Evolutionary conservation across 2,329 filamentous ascomycete genomes (phyloP), one percentile per base, ranked within the genome.

Genomic region (Sarocladium oryzae): DNA sequence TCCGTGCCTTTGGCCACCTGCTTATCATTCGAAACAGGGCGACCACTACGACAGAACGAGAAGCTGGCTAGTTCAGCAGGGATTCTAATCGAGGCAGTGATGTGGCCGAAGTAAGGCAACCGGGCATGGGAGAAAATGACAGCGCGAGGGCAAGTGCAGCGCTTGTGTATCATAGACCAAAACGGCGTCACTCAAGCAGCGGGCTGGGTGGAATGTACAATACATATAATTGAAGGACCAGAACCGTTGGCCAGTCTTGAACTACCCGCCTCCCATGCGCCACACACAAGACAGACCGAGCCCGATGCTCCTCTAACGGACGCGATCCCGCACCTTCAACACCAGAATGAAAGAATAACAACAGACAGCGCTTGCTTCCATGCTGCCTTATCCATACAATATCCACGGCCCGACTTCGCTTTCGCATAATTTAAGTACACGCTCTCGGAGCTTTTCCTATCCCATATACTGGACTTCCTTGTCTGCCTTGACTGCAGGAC

Each of bases 21-120:
- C 55, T 56, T 36, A 59, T 51, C 23, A n/a, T 16, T 50, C 5
- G 23, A 6, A 30, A 2, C 28, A 71, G 69, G 69, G 69, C 24
- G 58, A 69, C 37, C 52, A 62, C 51, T 64, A 62, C 50, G 57
- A 62, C 13, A 58, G 62, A 32, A 51, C 58, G 3, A 57, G 59
- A 50, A 53, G 63, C 20, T 71, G 67, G 64, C 54, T 70, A 20
- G 48, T 68, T 18, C 56, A 61, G 10, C 57, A 57, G 15, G 69
- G 69, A 1, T 71, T 71, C 49, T 71, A 62, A 58, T 7, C 51
- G 5, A 15, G 23, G 23, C 23, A 5, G n/a, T n/a, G 21, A 35
- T 9, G 3, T 33, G 23, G 3, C n/a, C n/a, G n/a, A n/a, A n/a
- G n/a, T n/a, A n/a, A n/a, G n/a, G n/a, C n/a, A n/a, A n/a, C n/a